Conservation (phyloP, 176 grass and related monocot genomes). For the Oryza meridionalis region DNA sequence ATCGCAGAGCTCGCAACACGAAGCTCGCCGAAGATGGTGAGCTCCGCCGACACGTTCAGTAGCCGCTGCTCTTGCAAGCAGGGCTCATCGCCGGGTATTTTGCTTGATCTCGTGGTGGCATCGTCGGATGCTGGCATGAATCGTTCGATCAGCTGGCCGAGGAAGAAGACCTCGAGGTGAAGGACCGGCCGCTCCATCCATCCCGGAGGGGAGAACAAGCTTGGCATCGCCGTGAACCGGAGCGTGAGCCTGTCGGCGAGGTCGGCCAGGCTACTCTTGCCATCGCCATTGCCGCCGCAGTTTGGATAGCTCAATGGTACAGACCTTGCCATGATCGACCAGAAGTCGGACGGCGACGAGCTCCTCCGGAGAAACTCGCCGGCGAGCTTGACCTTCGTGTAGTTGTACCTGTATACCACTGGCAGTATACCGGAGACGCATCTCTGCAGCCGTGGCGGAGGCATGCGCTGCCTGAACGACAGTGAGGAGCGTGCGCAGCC, state of each 20-base stretch:
- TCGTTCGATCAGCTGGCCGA: background rate
- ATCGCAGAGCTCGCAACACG: slow-evolving; percentile 40
- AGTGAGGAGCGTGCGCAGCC: no score
- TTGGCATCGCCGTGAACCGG: background rate
- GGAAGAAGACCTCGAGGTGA: slow-evolving; percentile 27
- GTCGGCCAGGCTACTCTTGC: background rate
- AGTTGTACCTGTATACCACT: slow-evolving; percentile 18
- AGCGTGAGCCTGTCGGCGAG: slow-evolving; percentile 25
- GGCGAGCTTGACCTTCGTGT: background rate
- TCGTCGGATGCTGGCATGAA: no score
- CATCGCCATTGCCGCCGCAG: background rate
- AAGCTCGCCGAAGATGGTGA: slow-evolving; percentile 11
- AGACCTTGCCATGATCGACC: background rate
- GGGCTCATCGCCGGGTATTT: no score
- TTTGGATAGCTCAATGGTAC: slow-evolving; percentile 6
- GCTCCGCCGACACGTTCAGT: slow-evolving; percentile 51
- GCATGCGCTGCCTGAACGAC: no score
- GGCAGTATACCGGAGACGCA: background rate
- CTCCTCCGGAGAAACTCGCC: background rate
- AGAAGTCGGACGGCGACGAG: background rate
- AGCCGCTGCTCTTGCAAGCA: background rate
- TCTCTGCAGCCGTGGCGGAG: no score
- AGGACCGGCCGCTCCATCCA: slow-evolving; percentile 15
- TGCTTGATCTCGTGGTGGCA: no score
- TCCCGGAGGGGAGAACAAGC: background rate